Evolutionary conservation across 2,329 filamentous ascomycete species (phyloP).

Genomic region (Penicillium sp.): DNA sequence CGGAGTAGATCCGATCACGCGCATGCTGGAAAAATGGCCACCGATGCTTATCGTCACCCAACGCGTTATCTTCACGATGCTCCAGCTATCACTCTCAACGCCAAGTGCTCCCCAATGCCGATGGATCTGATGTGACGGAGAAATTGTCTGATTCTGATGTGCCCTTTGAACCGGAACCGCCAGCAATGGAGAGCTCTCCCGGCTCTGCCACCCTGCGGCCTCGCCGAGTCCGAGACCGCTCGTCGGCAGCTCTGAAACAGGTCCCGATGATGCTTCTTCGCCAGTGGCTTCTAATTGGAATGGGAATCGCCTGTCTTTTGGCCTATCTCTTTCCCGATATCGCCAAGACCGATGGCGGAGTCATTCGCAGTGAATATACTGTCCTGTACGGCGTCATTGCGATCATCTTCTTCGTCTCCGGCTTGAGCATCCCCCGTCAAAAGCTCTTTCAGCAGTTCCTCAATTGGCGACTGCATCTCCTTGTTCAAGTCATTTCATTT

Average conservation of each 20-base stretch:
- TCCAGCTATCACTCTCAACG: no score
- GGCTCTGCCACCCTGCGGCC: not conserved
- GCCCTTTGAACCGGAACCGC: not conserved
- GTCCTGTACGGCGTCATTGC: conserved; percentile 63
- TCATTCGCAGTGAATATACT: conserved; percentile 36
- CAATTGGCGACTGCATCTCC: conserved; percentile 62
- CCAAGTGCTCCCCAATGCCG: no score
- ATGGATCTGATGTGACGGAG: no score
- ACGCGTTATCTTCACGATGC: no score
- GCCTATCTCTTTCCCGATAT: conserved; percentile 51
- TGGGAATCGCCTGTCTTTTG: conserved; percentile 49
- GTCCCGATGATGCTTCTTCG: conserved; percentile 34
- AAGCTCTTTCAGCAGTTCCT: conserved; percentile 57
- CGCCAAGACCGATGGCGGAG: conserved; percentile 40
- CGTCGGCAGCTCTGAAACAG: conserved; percentile 14
- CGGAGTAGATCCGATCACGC: conserved; percentile 16
- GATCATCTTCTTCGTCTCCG: conserved; percentile 66
- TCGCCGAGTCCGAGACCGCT: not conserved
- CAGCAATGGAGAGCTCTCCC: conserved; percentile 6
- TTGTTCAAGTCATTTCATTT: conserved; percentile 63
- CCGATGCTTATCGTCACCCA: not conserved
- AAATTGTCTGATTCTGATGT: no score
- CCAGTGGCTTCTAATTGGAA: conserved; percentile 62
- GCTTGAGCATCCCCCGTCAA: conserved; percentile 59
- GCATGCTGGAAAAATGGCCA: conserved; percentile 4